Conservation (phyloP, 2,329 filamentous ascomycete species). For the Aspergillus terreus region DNA sequence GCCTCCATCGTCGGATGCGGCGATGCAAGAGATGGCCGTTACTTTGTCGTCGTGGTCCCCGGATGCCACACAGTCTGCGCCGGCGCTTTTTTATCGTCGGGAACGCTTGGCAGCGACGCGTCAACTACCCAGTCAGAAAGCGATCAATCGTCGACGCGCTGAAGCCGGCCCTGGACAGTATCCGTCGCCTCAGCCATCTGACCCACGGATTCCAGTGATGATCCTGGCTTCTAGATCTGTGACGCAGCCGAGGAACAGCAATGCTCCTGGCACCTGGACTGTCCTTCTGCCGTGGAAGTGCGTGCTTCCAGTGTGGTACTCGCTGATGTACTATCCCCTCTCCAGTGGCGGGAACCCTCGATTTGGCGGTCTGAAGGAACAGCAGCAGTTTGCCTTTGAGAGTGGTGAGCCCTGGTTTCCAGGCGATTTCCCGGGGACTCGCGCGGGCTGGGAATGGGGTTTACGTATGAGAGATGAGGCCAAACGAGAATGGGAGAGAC, state of each 20-base stretch:
- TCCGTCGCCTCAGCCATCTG: constrained; percentile 55
- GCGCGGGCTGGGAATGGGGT: constrained; percentile 77
- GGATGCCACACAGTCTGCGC: constrained; percentile 50
- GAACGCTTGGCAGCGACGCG: constrained; percentile 62
- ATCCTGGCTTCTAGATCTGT: constrained; percentile 59
- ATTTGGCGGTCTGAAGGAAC: constrained; percentile 78
- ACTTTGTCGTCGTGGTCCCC: constrained; percentile 65
- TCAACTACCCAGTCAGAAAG: constrained; percentile 69
- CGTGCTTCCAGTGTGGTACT: constrained; percentile 80
- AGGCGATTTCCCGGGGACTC: constrained; percentile 74
- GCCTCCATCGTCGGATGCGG: constrained; percentile 33
- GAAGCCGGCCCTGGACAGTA: constrained; percentile 60
- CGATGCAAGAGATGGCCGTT: constrained; percentile 50
- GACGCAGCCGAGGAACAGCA: constrained; percentile 35
- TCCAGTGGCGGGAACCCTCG: constrained; percentile 75
- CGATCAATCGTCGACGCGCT: constrained; percentile 72
- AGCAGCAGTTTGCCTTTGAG: constrained; percentile 78
- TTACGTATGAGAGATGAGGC: constrained; percentile 58
- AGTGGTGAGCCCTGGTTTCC: constrained; percentile 78
- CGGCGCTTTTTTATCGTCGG: constrained; percentile 65
- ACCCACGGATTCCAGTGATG: constrained; percentile 75
- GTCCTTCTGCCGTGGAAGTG: constrained; percentile 88
- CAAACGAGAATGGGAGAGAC: constrained; percentile 66
- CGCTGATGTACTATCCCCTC: constrained; percentile 75
- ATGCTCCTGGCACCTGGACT: constrained; percentile 70